Base-by-base conservation (phyloP, 768 basidiomycete genomes). In the Agaricus blazei region DNA sequence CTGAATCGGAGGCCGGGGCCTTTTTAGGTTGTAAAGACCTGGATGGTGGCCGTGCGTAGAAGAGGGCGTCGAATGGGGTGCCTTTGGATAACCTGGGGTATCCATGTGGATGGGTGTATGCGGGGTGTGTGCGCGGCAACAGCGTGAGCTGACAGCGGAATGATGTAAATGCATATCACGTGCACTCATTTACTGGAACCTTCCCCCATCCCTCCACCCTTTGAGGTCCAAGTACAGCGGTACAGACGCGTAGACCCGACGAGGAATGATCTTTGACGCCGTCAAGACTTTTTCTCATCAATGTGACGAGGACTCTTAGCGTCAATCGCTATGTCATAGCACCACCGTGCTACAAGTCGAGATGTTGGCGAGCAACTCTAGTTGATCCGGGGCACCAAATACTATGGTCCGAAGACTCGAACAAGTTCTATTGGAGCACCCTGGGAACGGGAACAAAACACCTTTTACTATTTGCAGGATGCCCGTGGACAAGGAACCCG, bases 391-490 rank as follows among this genome's bases (percentile, higher is more conserved):
- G 19, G 19, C 19, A 19, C 93, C 0, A 81, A 87, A 93, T 68
- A 71, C 82, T 45, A 81, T 87, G 1, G 89, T 95, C 24, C 73
- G 84, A 48, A 82, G 88, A 56, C 75, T 94, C 42, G 93, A 94
- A 65, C 72, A 78, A 38, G 76, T 87, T 37, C 76, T 93, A 6
- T 89, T 89, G 48, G 81, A 78, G 42, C 19, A 91, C 65, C 75
- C 90, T 51, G 87, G 87, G 59, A 80, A 76, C 15, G 86, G 75
- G 26, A 81, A 79, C 62, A 19, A 19, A 19, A 19, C 19, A 19
- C 19, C 19, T 19, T 19, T 19, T 19, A 19, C 19, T 19, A 19
- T 19, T 68, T 84, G 19, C 89, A 90, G 9, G 87, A 87, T 2
- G 84, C 78, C 90, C 1, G 90, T 87, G 0, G 64, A 74, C 51